phyloP scores from a whole-genome alignment of 805 yeast species.

The Ogataea trehalophila region DNA sequence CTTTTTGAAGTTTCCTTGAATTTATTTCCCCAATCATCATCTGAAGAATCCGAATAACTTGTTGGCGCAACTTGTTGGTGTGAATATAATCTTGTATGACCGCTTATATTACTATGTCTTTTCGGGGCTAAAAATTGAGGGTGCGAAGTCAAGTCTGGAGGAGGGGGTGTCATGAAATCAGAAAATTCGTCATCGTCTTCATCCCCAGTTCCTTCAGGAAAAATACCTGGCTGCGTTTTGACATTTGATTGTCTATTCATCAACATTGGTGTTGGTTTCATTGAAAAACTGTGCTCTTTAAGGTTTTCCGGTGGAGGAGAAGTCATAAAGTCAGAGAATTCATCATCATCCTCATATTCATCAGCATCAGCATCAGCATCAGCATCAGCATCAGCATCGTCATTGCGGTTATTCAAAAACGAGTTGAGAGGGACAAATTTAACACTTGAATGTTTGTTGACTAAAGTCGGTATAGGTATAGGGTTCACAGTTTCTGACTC shows the following conservation, averaged over 20 bases:
- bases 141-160: neutral
- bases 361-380: neutral
- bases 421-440: neutral
- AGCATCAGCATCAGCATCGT: neutral
- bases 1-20: neutral
- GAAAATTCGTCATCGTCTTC: slow-evolving; percentile 10
- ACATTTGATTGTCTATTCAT: neutral
- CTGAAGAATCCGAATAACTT: slow-evolving; percentile 1
- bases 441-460: neutral
- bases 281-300: too few species aligned
- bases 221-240: neutral
- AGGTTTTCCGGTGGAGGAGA: too few species aligned
- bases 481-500: too few species aligned
- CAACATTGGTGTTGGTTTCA: neutral
- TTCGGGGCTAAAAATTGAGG: neutral
- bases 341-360: slow-evolving; percentile 5
- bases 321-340: slow-evolving; percentile 11
- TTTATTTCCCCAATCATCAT: neutral
- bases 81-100: too few species aligned
- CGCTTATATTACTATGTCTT: neutral
- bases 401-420: neutral
- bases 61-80: neutral
- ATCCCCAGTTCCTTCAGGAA: neutral
- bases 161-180: slow-evolving; percentile 10
- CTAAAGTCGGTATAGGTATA: neutral